Conservation (phyloP, 164 flowering plant genomes). For the Tetrastigma voinierianum region DNA sequence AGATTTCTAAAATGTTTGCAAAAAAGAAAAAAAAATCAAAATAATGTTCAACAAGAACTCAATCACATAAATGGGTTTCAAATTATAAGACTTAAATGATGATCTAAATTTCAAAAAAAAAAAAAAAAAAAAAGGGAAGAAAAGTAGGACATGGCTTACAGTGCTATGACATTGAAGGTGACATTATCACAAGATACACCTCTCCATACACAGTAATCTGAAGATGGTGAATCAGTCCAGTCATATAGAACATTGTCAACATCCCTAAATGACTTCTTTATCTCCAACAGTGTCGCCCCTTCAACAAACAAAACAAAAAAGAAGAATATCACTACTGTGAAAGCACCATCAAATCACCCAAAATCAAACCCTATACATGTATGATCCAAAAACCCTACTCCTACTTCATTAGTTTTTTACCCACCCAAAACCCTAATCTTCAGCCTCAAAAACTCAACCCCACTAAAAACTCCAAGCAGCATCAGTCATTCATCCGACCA, state of each 20-base stretch:
- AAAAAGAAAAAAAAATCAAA: not conserved
- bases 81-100: too few species aligned
- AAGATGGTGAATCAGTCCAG: conserved; percentile 77
- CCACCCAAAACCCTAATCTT: too few species aligned
- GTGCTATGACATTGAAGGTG: conserved; percentile 79
- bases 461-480: too few species aligned
- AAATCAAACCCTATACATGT: not conserved
- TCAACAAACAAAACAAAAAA: conserved; percentile 10
- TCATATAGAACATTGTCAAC: conserved; percentile 85
- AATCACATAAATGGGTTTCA: not conserved
- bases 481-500: too few species aligned
- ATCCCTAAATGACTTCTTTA: conserved; percentile 85
- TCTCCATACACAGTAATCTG: conserved; percentile 92
- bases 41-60: not conserved
- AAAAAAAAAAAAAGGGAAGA: conserved; percentile 1
- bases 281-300: conserved; percentile 77
- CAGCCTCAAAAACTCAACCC: too few species aligned
- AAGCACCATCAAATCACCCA: not conserved
- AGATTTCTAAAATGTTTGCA: conserved; percentile 59
- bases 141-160: conserved; percentile 41
- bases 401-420: too few species aligned
- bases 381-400: not conserved
- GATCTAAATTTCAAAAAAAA: not conserved
- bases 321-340: not conserved
- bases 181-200: conserved; percentile 90